A percentile compares a stretch with the other conserved stretches of the same genome.
phyloP scores from a whole-genome alignment of 148 eudicot species.

The Cornus controversa region DNA sequence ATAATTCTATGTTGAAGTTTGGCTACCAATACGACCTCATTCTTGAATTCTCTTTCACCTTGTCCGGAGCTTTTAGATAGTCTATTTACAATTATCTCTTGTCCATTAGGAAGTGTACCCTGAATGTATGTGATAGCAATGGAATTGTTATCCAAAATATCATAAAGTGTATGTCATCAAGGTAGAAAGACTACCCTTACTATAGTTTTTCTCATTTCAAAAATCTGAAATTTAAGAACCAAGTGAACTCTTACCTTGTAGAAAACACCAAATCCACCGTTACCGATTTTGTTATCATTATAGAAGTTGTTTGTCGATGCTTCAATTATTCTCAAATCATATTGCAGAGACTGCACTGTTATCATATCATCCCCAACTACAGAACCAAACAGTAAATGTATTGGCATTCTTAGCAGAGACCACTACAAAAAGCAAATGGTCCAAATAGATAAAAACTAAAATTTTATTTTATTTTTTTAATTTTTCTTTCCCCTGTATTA shows the following conservation, averaged over 20 bases:
- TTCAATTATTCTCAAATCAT: conserved; percentile 4
- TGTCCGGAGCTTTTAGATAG: neutral
- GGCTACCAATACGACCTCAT: conserved; percentile 11
- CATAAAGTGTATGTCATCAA: neutral
- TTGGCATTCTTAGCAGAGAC: too few species aligned
- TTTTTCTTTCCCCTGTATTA: too few species aligned
- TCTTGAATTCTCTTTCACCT: too few species aligned
- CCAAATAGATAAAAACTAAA: too few species aligned
- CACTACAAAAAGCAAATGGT: too few species aligned
- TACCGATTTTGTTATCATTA: conserved; percentile 12
- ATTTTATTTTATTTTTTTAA: too few species aligned
- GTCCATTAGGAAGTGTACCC: conserved; percentile 25
- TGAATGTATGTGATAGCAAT: neutral
- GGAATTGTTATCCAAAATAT: too few species aligned
- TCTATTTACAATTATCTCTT: conserved; percentile 29
- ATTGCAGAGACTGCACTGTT: neutral
- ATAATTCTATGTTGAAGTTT: conserved; percentile 32
- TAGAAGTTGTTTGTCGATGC: conserved; percentile 17
- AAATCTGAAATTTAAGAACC: neutral
- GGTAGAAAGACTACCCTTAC: neutral
- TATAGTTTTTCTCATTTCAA: neutral
- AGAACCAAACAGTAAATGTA: too few species aligned
- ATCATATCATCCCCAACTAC: too few species aligned
- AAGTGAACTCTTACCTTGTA: conserved; percentile 20
- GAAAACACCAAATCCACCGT: conserved; percentile 29